Conservation (phyloP, 2,329 filamentous ascomycete genomes). For the Diaporthe eres region DNA sequence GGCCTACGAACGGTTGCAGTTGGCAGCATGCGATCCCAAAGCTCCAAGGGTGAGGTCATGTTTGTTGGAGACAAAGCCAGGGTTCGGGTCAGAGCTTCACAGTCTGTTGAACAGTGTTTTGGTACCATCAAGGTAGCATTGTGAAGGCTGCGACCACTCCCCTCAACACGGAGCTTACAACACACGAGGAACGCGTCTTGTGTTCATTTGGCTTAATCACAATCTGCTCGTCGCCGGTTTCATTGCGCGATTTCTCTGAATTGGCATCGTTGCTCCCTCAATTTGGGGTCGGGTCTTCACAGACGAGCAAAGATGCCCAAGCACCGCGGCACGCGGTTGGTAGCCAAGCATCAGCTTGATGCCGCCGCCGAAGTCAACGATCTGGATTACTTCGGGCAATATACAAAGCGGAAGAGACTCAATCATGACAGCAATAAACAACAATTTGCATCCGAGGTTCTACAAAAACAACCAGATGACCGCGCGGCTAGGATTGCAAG, state of each 20-base stretch:
- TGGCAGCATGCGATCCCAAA: not conserved
- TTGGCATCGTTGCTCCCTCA: too few species aligned
- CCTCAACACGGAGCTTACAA: not conserved
- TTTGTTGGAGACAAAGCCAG: not conserved
- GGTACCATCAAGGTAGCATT: not conserved
- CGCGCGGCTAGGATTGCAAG: constrained; percentile 16
- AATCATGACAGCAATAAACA: not conserved
- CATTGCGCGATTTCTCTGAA: not conserved
- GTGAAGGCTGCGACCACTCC: not conserved
- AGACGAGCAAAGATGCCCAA: constrained; percentile 29
- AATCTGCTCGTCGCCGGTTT: too few species aligned
- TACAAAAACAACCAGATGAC: not conserved
- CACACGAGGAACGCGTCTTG: not conserved
- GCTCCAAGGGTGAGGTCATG: constrained; percentile 10
- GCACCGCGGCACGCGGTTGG: constrained; percentile 7
- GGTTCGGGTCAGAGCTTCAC: constrained; percentile 4
- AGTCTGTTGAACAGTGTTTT: not conserved
- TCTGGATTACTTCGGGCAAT: constrained; percentile 27
- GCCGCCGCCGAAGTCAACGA: not conserved
- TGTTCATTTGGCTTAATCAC: not conserved
- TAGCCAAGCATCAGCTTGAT: not conserved
- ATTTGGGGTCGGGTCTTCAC: not conserved
- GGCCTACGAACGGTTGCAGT: not conserved
- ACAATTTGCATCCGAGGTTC: not conserved
- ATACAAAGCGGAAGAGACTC: constrained; percentile 14